Evolutionary conservation across 1,284 basidiomycete genomes (phyloP).

Genomic region (Austroboletus niveus): DNA sequence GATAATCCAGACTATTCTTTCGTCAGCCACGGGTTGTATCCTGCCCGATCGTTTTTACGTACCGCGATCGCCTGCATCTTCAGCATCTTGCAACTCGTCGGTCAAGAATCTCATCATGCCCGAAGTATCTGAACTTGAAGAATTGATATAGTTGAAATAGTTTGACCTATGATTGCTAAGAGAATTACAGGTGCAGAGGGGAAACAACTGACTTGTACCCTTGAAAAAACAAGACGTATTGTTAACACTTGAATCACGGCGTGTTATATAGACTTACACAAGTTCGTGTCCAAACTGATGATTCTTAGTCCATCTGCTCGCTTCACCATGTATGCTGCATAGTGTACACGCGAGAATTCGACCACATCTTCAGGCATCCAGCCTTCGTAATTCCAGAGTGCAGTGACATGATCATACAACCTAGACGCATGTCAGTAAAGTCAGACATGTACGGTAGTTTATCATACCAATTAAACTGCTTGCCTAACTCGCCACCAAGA

Average conservation of each 20-base stretch:
- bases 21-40: constrained; percentile 10
- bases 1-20: constrained; percentile 66
- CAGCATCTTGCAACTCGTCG: constrained; percentile 76
- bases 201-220: constrained; percentile 19
- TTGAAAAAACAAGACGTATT: constrained; percentile 4
- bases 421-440: constrained; percentile 34
- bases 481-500: constrained; percentile 49
- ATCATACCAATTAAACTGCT: constrained; percentile 63
- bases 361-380: constrained; percentile 68
- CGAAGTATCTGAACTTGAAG: constrained; percentile 65
- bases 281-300: constrained; percentile 76
- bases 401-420: constrained; percentile 73
- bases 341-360: constrained; percentile 63
- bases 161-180: constrained; percentile 46
- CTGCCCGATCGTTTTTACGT: constrained; percentile 5
- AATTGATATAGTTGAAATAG: constrained; percentile 77
- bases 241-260: not conserved
- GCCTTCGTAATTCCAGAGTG: constrained; percentile 66
- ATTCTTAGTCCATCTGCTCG: constrained; percentile 67
- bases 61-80: constrained; percentile 70
- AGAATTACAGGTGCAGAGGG: not conserved
- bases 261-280: constrained; percentile 47
- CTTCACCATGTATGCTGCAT: constrained; percentile 68
- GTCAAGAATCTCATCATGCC: constrained; percentile 80
- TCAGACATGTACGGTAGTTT: not conserved